Evolutionary conservation across 495 filamentous ascomycete genomes (phyloP), one percentile per base, ranked within the genome.

Genomic region (Astrocystis sublimbata): DNA sequence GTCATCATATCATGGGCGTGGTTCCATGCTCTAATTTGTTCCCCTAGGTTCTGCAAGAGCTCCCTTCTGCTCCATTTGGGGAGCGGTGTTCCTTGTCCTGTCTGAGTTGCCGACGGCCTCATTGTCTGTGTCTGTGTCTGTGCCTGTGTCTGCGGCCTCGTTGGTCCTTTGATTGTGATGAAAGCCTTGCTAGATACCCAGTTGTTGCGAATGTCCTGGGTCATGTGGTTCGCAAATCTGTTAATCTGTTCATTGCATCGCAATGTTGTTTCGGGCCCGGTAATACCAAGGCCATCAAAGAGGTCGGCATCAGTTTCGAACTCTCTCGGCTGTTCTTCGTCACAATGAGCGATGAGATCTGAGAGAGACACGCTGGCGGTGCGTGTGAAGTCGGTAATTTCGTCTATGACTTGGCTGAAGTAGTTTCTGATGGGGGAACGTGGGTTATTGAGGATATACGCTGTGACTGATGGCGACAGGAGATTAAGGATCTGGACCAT

Each of bases 121-220:
- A n/a, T n/a, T n/a, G n/a, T n/a, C n/a, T n/a, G n/a, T n/a, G n/a
- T n/a, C n/a, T n/a, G n/a, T n/a, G n/a, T n/a, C n/a, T n/a, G n/a
- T n/a, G n/a, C n/a, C n/a, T n/a, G n/a, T n/a, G n/a, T n/a, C 28
- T 61, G 65, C 50, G 43, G 56, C 55, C 66, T 65, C 1, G 66
- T 65, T 49, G 74, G 74, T 41, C 70, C 73, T 46, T 58, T 66
- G 42, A 78, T 61, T 64, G 42, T 75, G 4, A 78, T 75, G 12
- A 41, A 49, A 4, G 62, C 66, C 4, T 63, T 66, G 2, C 69
- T 61, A 13, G 71, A 67, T 1, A 71, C 54, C 78, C 78, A 80
- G 47, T 71, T 76, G 41, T 69, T 69, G 6, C 62, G 43, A n/a
- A 78, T 76, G 54, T 79, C 77, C 43, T 60, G 58, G 23, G 66